Percentiles rank a stretch among this genome's conserved stretches.
Evolutionary conservation across 2,329 filamentous ascomycete genomes (phyloP).

Genomic region (Cercospora brassicicola): DNA sequence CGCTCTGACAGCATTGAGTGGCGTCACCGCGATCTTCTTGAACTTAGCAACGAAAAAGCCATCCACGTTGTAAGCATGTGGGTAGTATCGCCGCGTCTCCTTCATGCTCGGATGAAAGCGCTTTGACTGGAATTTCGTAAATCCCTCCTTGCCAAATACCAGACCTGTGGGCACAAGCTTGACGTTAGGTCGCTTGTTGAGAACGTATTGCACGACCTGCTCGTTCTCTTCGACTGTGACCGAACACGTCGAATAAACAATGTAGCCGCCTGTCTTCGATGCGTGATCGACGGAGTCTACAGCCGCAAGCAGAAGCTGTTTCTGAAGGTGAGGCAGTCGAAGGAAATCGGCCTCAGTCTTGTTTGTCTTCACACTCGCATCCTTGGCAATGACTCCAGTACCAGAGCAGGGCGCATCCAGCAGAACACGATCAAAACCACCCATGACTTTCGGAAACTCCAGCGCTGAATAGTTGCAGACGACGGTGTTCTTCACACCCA

Average conservation of each 20-base stretch:
- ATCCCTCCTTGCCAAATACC: constrained; percentile 87
- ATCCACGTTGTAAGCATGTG: constrained; percentile 90
- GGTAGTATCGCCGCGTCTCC: constrained; percentile 82
- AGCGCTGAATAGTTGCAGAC: constrained; percentile 94
- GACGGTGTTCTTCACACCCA: constrained; percentile 89
- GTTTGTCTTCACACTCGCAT: constrained; percentile 95
- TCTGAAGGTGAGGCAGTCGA: constrained; percentile 87
- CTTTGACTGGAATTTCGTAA: constrained; percentile 88
- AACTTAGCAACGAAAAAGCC: constrained; percentile 98
- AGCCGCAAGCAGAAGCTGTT: constrained; percentile 86
- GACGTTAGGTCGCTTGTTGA: constrained; percentile 89
- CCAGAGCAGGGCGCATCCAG: constrained; percentile 95
- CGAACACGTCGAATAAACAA: constrained; percentile 95
- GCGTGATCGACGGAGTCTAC: constrained; percentile 93
- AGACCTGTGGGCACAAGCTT: constrained; percentile 89
- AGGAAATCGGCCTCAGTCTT: constrained; percentile 96
- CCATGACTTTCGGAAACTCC: constrained; percentile 91
- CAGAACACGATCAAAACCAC: constrained; percentile 90
- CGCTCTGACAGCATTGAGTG: constrained; percentile 56
- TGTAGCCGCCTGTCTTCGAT: constrained; percentile 88
- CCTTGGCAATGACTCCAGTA: constrained; percentile 96
- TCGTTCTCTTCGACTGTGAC: constrained; percentile 95
- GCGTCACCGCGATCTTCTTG: constrained; percentile 82
- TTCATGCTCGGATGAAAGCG: constrained; percentile 83
- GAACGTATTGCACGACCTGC: constrained; percentile 87